These are phyloP conservation scores for Boletus insuetus DNA, from an alignment of 768 basidiomycete species.

Conservation along the genomic window DNA sequence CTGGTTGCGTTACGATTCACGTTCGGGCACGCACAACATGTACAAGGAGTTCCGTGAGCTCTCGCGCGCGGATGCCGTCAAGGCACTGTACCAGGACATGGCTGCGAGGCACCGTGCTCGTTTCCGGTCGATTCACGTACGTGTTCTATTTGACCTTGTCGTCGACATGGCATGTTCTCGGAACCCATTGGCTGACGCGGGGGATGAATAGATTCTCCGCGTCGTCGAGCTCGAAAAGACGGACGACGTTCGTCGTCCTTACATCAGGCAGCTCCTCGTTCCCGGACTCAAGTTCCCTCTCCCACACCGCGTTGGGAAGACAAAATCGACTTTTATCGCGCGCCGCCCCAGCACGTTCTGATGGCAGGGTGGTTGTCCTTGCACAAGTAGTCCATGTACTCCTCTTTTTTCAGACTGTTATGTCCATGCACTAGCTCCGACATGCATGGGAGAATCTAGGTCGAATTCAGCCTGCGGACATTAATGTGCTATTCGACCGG, in stretches of 20 bases:
- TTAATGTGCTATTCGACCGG: no score
- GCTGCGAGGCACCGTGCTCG: slow-evolving; percentile 98
- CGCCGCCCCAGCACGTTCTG: slow-evolving; percentile 73
- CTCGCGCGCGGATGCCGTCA: slow-evolving; percentile 90
- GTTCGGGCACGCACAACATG: slow-evolving; percentile 99
- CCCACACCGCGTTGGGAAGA: slow-evolving; percentile 82
- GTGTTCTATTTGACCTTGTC: slow-evolving; percentile 25
- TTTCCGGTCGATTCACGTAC: slow-evolving; percentile 96
- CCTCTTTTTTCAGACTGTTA: slow-evolving; percentile 1
- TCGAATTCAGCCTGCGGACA: no score
- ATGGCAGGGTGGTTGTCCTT: slow-evolving; percentile 2
- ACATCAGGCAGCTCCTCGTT: slow-evolving; percentile 93
- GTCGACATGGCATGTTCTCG: no score
- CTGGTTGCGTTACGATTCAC: slow-evolving; percentile 99
- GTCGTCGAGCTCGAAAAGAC: slow-evolving; percentile 94
- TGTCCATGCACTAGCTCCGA: slow-evolving; percentile 12
- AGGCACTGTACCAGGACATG: slow-evolving; percentile 99
- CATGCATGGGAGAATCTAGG: no score
- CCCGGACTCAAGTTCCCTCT: slow-evolving; percentile 97
- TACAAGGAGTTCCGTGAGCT: slow-evolving; percentile 99
- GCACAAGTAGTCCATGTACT: slow-evolving; percentile 13
- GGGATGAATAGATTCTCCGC: slow-evolving; percentile 75
- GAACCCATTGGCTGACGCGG: not conserved
- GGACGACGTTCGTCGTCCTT: slow-evolving; percentile 90
- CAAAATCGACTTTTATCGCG: slow-evolving; percentile 78